Percentiles rank a stretch among this genome's conserved stretches.
These are phyloP conservation scores for Leccinum incarnatum DNA, from an alignment of 768 basidiomycete genomes.

Conservation along the genomic window DNA sequence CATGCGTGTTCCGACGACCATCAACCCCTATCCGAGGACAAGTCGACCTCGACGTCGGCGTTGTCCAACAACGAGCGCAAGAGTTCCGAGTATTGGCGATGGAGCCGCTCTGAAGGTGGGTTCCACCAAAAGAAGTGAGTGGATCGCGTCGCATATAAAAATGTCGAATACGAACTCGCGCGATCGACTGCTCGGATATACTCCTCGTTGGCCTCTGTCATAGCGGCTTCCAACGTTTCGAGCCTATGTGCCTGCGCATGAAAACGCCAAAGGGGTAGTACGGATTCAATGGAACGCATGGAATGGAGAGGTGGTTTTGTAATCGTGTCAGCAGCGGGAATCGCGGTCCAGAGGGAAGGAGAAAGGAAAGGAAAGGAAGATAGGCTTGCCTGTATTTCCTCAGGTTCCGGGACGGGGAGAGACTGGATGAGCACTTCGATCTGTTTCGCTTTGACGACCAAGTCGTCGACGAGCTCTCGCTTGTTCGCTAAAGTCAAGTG, in stretches of 20 bases:
- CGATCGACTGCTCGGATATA: conserved; percentile 70
- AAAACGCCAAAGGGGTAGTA: neutral
- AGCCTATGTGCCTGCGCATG: conserved; percentile 59
- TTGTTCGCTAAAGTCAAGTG: conserved; percentile 57
- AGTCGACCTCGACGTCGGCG: conserved; percentile 39
- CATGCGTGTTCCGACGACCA: neutral
- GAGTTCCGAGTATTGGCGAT: conserved; percentile 57
- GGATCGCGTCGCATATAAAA: neutral
- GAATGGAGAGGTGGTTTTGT: neutral
- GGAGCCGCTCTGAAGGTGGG: conserved; percentile 49
- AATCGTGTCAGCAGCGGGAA: neutral
- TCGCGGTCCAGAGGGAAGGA: rapidly evolving
- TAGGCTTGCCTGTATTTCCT: conserved; percentile 60
- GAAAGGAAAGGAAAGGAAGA: neutral
- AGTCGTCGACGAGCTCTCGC: conserved; percentile 78
- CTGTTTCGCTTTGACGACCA: conserved; percentile 86
- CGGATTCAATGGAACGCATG: neutral
- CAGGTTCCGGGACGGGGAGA: conserved; percentile 74
- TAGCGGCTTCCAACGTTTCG: conserved; percentile 63
- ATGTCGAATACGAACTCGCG: conserved; percentile 55
- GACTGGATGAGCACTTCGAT: conserved; percentile 81
- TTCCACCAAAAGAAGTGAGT: neutral
- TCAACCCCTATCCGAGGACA: conserved; percentile 8
- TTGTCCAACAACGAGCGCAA: conserved; percentile 56
- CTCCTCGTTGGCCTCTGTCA: conserved; percentile 70